Evolutionary conservation across 129 eudicot species (phyloP), one percentile per base, ranked within the genome.

Genomic region (Erigeron canadensis): DNA sequence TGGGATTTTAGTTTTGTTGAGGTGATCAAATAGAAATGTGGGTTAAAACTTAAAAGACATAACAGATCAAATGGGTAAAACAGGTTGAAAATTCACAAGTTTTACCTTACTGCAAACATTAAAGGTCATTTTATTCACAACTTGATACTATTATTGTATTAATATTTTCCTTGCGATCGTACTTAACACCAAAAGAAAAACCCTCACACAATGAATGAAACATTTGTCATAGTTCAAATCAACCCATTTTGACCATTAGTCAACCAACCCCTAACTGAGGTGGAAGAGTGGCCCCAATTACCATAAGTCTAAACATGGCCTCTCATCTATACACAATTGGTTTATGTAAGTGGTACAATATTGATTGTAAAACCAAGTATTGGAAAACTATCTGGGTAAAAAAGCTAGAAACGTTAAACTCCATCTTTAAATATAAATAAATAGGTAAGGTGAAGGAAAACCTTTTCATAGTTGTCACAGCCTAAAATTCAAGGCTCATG

Each of bases 361-460:
- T 47, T 8, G 15, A 0, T 9, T 39, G 40, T 40, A 7, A 6
- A 70, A 70, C 39, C 48, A 64, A 64, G 10, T 11, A 1, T 6
- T 1, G 0, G 37, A 59, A 13, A 51, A 18, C 68, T 66, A 87
- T 91, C 95, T 90, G 91, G 47, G 78, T 77, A 34, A 90, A 89
- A 73, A 87, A 87, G 69, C 83, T 69, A n/a, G 95, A 85, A 3
- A 86, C 97, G 40, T 87, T 87, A n/a, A n/a, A n/a, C n/a, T n/a
- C n/a, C n/a, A n/a, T n/a, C n/a, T n/a, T n/a, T n/a, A n/a, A n/a
- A n/a, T n/a, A n/a, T n/a, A n/a, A n/a, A n/a, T n/a, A n/a, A n/a
- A n/a, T n/a, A n/a, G n/a, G n/a, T n/a, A n/a, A n/a, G n/a, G n/a
- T n/a, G n/a, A n/a, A n/a, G n/a, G n/a, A n/a, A n/a, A n/a, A n/a